Evolutionary conservation across 225 moss, liverwort and hornwort genomes (phyloP).

Genomic region (Pseudisothecium myosuroides): DNA sequence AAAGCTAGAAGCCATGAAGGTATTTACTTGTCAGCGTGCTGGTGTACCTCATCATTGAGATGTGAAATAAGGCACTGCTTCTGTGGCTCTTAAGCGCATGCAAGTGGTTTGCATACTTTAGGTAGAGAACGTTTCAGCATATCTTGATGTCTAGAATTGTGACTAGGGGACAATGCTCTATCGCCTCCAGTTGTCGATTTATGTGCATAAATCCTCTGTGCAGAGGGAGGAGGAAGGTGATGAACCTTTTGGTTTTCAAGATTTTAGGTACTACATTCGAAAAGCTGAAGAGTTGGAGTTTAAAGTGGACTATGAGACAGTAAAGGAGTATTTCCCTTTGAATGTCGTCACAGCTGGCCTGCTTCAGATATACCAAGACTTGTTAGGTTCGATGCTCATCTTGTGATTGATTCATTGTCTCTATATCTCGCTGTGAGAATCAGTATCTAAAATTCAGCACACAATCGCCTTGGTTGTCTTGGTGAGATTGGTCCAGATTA

Average conservation of each 20-base stretch:
- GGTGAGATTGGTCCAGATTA: not conserved
- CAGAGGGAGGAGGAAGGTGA: slow-evolving; percentile 84
- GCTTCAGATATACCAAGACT: slow-evolving; percentile 79
- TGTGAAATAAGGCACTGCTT: not conserved
- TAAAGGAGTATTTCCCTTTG: slow-evolving; percentile 89
- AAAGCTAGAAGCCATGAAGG: slow-evolving; percentile 83
- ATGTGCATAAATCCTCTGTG: not conserved
- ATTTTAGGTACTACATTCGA: slow-evolving; percentile 86
- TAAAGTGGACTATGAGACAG: slow-evolving; percentile 80
- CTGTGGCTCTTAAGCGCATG: not conserved
- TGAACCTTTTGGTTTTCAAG: slow-evolving; percentile 71
- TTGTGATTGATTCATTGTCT: not conserved
- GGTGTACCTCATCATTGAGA: not conserved
- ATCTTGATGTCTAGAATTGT: not conserved
- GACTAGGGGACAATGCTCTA: not conserved
- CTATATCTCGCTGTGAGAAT: not conserved
- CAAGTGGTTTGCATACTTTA: not conserved
- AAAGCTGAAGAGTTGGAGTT: slow-evolving; percentile 87
- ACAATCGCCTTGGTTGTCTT: not conserved
- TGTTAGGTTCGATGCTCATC: slow-evolving; percentile 52
- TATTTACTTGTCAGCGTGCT: not conserved
- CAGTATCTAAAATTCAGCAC: not conserved
- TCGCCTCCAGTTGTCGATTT: not conserved
- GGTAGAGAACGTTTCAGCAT: not conserved
- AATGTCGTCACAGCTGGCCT: slow-evolving; percentile 84